phyloP scores from a whole-genome alignment of 31 red algal genomes.

The Endocladia muricata region DNA sequence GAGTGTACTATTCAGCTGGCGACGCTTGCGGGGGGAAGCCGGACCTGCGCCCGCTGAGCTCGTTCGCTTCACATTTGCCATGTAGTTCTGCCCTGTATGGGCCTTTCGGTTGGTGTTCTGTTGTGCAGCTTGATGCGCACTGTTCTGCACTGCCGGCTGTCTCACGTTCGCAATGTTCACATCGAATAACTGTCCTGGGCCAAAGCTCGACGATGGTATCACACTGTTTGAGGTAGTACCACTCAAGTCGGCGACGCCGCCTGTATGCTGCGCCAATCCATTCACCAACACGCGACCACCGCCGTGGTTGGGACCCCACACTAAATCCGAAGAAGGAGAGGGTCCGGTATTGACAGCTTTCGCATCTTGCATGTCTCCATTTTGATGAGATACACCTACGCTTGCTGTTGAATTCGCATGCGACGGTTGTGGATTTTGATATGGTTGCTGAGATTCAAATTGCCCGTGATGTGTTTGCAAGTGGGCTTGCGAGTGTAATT shows the following conservation, averaged over 20 bases:
- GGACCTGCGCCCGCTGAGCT: neutral
- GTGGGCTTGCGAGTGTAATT: neutral
- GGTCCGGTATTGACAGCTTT: too few species aligned
- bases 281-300: too few species aligned
- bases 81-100: neutral
- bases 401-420: neutral
- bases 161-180: neutral
- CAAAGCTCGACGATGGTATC: neutral
- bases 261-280: too few species aligned
- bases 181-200: neutral
- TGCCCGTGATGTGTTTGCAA: neutral
- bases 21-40: slow-evolving; percentile 8
- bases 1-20: neutral
- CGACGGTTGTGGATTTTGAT: neutral
- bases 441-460: neutral
- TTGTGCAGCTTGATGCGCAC: neutral
- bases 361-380: neutral
- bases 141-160: neutral
- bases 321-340: too few species aligned
- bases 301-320: too few species aligned
- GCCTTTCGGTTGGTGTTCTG: neutral
- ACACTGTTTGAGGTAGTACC: too few species aligned
- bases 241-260: too few species aligned
- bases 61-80: neutral
- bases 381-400: neutral